Percentiles rank a stretch among this genome's conserved stretches.
These are phyloP conservation scores for Pleodorina starrii DNA, from an alignment of 139 green algal genomes.

Conservation along the genomic window DNA sequence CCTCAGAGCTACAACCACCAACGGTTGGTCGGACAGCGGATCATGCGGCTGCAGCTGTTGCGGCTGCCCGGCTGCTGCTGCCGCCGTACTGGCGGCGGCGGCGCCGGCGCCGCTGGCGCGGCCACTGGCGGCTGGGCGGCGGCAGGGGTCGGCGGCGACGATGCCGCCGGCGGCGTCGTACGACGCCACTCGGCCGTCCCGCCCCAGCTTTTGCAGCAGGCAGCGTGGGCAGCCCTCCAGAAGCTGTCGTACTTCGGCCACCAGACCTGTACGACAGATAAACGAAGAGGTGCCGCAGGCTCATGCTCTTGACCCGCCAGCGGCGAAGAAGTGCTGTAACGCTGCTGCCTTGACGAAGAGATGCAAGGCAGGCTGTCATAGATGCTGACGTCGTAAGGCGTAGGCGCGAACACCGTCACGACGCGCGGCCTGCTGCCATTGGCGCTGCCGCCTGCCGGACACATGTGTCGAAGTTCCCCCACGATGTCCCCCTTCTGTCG, in stretches of 20 bases:
- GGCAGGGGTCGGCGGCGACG: conserved; percentile 30
- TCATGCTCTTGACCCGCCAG: too few relatives aligned
- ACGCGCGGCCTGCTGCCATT: too few relatives aligned
- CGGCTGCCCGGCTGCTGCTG: background rate
- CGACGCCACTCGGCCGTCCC: background rate
- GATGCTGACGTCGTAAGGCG: too few relatives aligned
- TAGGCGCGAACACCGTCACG: too few relatives aligned
- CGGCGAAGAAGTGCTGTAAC: too few relatives aligned
- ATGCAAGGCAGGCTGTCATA: too few relatives aligned
- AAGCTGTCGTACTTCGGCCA: conserved; percentile 10
- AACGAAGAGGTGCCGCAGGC: too few relatives aligned
- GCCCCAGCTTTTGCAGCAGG: background rate
- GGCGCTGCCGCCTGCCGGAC: too few relatives aligned
- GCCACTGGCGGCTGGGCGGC: background rate
- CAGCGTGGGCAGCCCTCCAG: background rate
- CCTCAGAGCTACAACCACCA: background rate
- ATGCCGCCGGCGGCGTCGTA: background rate
- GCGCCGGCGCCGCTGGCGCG: background rate
- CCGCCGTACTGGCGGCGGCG: background rate
- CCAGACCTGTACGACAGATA: conserved; percentile 21
- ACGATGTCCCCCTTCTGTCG: too few relatives aligned
- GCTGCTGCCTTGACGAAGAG: too few relatives aligned
- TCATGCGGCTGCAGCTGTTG: background rate
- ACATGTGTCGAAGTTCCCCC: too few relatives aligned
- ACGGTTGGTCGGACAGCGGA: background rate